phyloP scores from a whole-genome alignment of 495 filamentous ascomycete genomes.

The Peziza echinospora region DNA sequence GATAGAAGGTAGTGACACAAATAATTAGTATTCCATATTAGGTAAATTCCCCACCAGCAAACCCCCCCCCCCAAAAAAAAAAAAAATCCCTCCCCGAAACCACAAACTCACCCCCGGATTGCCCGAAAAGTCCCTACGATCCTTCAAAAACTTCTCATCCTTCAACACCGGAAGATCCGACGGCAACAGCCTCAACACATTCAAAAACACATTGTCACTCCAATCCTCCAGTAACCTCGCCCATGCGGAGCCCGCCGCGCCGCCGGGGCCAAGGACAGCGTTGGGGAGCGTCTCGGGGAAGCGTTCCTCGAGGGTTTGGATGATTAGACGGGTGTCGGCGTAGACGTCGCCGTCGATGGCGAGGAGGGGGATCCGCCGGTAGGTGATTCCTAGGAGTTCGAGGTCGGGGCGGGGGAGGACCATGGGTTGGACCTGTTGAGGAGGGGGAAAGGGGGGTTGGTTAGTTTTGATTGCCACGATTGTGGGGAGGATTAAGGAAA shows the following conservation, averaged over 20 bases:
- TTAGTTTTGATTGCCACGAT: no score
- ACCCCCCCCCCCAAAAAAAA: no score
- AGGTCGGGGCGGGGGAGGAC: conserved; percentile 39
- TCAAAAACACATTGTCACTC: conserved; percentile 29
- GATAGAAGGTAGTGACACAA: no score
- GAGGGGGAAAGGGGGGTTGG: no score
- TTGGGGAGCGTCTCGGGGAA: conserved; percentile 17
- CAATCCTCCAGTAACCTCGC: conserved; percentile 20
- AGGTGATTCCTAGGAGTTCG: conserved; percentile 30
- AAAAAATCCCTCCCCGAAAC: conserved; percentile 14
- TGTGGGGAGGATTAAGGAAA: not conserved
- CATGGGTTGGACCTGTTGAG: conserved; percentile 31
- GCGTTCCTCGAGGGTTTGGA: conserved; percentile 32
- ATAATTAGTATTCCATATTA: no score
- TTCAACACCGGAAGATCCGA: conserved; percentile 26
- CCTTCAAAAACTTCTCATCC: conserved; percentile 29
- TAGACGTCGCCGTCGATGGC: conserved; percentile 34
- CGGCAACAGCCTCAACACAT: conserved; percentile 28
- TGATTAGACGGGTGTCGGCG: conserved; percentile 37
- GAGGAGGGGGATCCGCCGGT: conserved; percentile 45
- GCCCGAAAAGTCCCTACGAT: conserved; percentile 27
- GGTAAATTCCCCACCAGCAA: no score
- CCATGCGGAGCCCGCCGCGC: not conserved
- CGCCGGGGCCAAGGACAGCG: conserved; percentile 12
- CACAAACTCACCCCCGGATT: not conserved